A percentile compares a stretch with the other conserved stretches of the same genome.
Evolutionary conservation across 139 green algal species (phyloP).

Genomic region (Yamagishiella unicocca): DNA sequence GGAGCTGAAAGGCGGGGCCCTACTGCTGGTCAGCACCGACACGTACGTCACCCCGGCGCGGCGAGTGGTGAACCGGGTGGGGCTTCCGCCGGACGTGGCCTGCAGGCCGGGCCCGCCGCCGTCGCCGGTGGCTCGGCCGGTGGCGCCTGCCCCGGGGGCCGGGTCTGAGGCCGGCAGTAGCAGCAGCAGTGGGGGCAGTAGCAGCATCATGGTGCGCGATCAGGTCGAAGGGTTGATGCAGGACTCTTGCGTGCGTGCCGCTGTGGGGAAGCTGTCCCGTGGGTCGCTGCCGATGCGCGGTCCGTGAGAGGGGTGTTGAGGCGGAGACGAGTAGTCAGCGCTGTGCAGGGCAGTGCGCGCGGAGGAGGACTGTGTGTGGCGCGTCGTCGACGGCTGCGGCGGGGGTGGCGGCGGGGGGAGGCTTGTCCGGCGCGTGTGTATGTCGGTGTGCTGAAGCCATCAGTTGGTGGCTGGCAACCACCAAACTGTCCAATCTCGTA

Average conservation of each 20-base stretch:
- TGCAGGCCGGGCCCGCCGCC: constrained; percentile 34
- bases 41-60: constrained; percentile 52
- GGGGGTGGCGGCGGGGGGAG: too few species aligned
- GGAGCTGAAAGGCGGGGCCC: constrained; percentile 72
- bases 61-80: constrained; percentile 46
- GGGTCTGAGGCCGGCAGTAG: background rate
- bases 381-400: too few species aligned
- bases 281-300: background rate
- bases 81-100: constrained; percentile 51
- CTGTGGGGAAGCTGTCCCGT: constrained; percentile 36
- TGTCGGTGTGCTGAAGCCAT: too few species aligned
- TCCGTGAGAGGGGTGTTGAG: too few species aligned
- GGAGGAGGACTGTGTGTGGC: too few species aligned
- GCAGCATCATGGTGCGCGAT: background rate
- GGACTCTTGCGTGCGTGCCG: constrained; percentile 47
- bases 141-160: background rate
- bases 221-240: background rate
- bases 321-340: too few species aligned
- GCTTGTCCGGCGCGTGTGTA: too few species aligned
- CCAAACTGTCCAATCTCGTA: too few species aligned
- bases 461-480: too few species aligned
- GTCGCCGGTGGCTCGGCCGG: background rate
- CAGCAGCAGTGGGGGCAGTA: background rate
- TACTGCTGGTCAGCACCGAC: constrained; percentile 81
- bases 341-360: too few species aligned